Percentiles rank a stretch among this genome's conserved stretches.
phyloP scores from a whole-genome alignment of 164 flowering plant genomes.

The Hamamelis virginiana region DNA sequence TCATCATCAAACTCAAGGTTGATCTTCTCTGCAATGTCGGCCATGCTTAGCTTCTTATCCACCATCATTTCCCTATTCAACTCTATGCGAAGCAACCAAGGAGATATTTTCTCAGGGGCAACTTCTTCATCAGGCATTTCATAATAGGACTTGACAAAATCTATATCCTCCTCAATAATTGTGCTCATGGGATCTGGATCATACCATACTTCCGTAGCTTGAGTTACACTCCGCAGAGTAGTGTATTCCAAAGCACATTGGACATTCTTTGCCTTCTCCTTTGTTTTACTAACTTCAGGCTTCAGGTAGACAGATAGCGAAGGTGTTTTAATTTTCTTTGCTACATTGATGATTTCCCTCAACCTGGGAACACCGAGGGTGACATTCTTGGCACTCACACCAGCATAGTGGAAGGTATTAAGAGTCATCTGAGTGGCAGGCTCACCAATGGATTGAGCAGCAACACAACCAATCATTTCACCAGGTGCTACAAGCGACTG shows the following conservation, averaged over 20 bases:
- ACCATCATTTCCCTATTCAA: conserved; percentile 99
- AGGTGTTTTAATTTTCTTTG: conserved; percentile 96
- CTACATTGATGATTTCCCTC: conserved; percentile 96
- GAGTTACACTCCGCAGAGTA: conserved; percentile 91
- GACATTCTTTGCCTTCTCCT: conserved; percentile 91
- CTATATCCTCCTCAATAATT: conserved; percentile 87
- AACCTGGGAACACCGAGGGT: conserved; percentile 98
- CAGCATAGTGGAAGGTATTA: conserved; percentile 98
- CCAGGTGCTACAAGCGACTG: conserved; percentile 99
- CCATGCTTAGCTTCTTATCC: conserved; percentile 98
- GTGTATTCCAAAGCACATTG: conserved; percentile 98
- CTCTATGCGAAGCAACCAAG: conserved; percentile 97
- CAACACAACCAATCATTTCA: conserved; percentile 99
- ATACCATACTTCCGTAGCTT: conserved; percentile 99
- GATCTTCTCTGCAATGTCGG: conserved; percentile 95
- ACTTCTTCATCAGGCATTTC: conserved; percentile 99
- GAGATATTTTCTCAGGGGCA: conserved; percentile 91
- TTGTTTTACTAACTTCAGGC: conserved; percentile 75
- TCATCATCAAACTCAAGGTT: conserved; percentile 94
- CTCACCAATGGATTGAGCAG: conserved; percentile 99
- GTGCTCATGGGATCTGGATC: conserved; percentile 99
- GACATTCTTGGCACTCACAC: conserved; percentile 99
- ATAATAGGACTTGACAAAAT: conserved; percentile 94
- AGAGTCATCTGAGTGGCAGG: conserved; percentile 99
- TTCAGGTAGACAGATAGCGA: conserved; percentile 89